These are phyloP conservation scores for Phytophthora quininea DNA, from an alignment of 352 stramenopile species.

Conservation along the genomic window DNA sequence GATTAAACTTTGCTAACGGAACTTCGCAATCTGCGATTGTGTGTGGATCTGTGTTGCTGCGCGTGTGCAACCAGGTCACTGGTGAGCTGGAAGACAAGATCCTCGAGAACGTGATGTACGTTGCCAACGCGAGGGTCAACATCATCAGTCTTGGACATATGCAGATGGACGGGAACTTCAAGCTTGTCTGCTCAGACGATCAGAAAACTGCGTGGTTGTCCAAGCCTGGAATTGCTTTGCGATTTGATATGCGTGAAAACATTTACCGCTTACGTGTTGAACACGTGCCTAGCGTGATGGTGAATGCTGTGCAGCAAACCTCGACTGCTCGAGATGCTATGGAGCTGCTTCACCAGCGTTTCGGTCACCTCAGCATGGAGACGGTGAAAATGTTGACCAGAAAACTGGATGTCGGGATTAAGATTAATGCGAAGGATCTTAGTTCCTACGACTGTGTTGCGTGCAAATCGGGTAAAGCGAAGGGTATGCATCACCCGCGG, in stretches of 20 bases:
- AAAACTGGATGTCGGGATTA: conserved; percentile 15
- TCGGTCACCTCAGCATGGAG: conserved; percentile 11
- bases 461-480: conserved; percentile 5
- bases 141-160: conserved; percentile 14
- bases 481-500: conserved; percentile 13
- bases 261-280: conserved; percentile 14
- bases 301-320: conserved; percentile 8
- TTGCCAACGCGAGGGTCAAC: conserved; percentile 3
- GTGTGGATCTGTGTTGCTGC: conserved; percentile 5
- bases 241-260: conserved; percentile 8
- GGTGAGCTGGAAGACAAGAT: conserved; percentile 8
- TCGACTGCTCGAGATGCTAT: conserved; percentile 5
- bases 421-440: conserved; percentile 17
- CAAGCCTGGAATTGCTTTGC: conserved; percentile 5
- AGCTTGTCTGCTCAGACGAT: conserved; percentile 7
- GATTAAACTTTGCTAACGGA: conserved; percentile 14
- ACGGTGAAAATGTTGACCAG: conserved; percentile 1
- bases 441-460: conserved; percentile 18
- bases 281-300: conserved; percentile 5
- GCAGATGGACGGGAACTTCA: conserved; percentile 11
- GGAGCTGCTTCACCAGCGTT: conserved; percentile 16
- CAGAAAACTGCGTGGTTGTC: conserved; percentile 12
- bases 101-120: conserved; percentile 19
- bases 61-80: conserved; percentile 9
- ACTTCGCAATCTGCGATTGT: conserved; percentile 7